A percentile compares a stretch with the other conserved stretches of the same genome.
Evolutionary conservation across 163 green algal species (phyloP).

Genomic region (Scenedesmus sp.): DNA sequence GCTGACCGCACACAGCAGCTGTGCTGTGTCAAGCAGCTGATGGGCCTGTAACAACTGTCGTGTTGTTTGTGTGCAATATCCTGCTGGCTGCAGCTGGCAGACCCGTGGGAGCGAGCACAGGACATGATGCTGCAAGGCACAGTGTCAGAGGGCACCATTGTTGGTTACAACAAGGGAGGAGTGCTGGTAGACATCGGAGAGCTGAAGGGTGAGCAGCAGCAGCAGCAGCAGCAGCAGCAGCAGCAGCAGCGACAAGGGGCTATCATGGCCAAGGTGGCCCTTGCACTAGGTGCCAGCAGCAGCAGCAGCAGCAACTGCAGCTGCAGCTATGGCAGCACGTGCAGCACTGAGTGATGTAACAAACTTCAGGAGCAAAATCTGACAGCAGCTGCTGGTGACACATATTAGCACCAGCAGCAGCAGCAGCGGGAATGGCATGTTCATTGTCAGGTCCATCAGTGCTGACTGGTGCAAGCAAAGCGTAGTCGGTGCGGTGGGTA

Average conservation of each 20-base stretch:
- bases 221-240: slow-evolving; percentile 17
- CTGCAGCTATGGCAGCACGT: neutral
- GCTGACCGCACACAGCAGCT: neutral
- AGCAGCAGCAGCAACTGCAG: neutral
- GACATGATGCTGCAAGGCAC: slow-evolving; percentile 49
- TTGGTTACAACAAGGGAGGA: slow-evolving; percentile 48
- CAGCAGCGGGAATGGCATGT: neutral
- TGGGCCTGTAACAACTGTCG: neutral
- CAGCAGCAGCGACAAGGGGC: neutral
- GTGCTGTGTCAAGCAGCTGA: neutral
- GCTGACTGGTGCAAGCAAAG: neutral
- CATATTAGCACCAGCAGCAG: neutral
- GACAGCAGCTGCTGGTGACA: neutral
- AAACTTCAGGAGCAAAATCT: neutral
- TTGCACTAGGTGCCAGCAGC: neutral
- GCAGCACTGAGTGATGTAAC: neutral
- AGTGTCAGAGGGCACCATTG: slow-evolving; percentile 42
- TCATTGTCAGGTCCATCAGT: neutral
- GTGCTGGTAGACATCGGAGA: slow-evolving; percentile 56
- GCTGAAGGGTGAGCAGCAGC: slow-evolving; percentile 52
- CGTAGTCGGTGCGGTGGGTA: too few species aligned
- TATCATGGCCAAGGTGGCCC: neutral
- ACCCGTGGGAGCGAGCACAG: slow-evolving; percentile 48
- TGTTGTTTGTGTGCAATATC: neutral
- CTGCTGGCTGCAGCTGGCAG: slow-evolving; percentile 3